Evolutionary conservation across 306 rosid genomes (phyloP), one percentile per base, ranked within the genome.

Genomic region (Bauhinia variegata): DNA sequence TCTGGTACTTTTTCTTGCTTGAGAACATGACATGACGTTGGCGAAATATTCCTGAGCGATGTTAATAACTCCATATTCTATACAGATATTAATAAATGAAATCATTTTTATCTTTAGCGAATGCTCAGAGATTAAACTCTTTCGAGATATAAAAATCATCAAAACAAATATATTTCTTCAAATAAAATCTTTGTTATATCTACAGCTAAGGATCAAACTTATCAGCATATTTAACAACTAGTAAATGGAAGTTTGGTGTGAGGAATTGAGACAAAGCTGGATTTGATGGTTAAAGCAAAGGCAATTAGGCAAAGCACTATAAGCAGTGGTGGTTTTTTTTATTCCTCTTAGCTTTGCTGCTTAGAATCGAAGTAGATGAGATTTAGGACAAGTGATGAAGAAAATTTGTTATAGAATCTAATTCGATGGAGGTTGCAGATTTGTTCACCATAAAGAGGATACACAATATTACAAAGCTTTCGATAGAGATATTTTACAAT

Each of bases 391-490:
- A 11, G 0, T 14, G n/a, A 10, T 11, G 2, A 41, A 41, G 2
- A 9, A 8, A 3, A 8, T 3, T 41, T 8, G 17, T 4, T 16
- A 44, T 13, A 4, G 17, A 75, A 75, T 75, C 71, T 23, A 60
- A 63, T 54, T 23, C 65, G 55, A 14, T 34, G 33, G 53, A 52
- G 64, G 46, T 23, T 60, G 19, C 42, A 12, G 58, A 75, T 68
- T 75, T 67, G 39, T 65, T 60, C 63, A 31, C 23, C 55, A 43
- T 36, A 71, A 60, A 62, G 71, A 28, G 78, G 38, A n/a, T 54
- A 19, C 70, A 72, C 70, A 72, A 47, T 16, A 19, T 63, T 72
- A 4, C 5, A 9, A 17, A 13, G 12, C 56, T 54, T 33, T 4
- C 4, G 46, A 0, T 10, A 5, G 5, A 36, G 41, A 36, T 36